Percentiles rank a stretch among this genome's conserved stretches.
Conservation (phyloP, 495 filamentous ascomycete species). For the Niebla homalea region DNA sequence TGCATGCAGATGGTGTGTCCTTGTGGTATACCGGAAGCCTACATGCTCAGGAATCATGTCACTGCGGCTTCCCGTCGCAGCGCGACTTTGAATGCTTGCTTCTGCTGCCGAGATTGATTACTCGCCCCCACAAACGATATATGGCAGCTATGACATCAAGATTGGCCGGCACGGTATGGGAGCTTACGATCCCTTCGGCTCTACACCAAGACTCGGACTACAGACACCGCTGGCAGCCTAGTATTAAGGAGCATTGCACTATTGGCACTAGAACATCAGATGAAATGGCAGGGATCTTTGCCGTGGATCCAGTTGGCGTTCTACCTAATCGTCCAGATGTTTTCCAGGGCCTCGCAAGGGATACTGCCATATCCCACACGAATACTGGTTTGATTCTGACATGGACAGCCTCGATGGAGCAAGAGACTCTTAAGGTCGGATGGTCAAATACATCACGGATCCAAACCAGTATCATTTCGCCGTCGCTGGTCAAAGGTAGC, state of each 20-base stretch:
- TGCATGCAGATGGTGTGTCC: conserved; percentile 62
- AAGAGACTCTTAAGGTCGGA: conserved; percentile 40
- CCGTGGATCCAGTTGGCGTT: conserved; percentile 80
- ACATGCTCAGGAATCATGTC: conserved; percentile 41
- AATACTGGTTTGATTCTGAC: conserved; percentile 61
- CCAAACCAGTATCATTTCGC: conserved; percentile 62
- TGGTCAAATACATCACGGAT: conserved; percentile 79
- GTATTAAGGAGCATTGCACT: conserved; percentile 51
- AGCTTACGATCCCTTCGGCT: conserved; percentile 42
- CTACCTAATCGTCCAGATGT: conserved; percentile 60
- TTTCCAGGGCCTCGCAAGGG: conserved; percentile 74
- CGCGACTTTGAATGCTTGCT: conserved; percentile 77
- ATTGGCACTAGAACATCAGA: conserved; percentile 62
- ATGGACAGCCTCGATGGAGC: conserved; percentile 71
- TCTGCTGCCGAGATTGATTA: conserved; percentile 52
- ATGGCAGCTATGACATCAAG: conserved; percentile 74
- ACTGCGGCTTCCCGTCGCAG: conserved; percentile 43
- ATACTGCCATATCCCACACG: conserved; percentile 81
- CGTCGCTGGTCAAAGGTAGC: conserved; percentile 71
- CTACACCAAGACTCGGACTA: background rate
- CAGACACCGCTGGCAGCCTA: conserved; percentile 8
- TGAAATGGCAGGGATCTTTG: conserved; percentile 69
- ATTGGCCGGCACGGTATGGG: conserved; percentile 78
- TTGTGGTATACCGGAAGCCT: conserved; percentile 64
- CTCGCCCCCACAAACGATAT: conserved; percentile 38